A percentile compares a stretch with the other conserved stretches of the same genome.
These are phyloP conservation scores for Halophytophthora polymorphica DNA, from an alignment of 352 stramenopile species.

Conservation along the genomic window DNA sequence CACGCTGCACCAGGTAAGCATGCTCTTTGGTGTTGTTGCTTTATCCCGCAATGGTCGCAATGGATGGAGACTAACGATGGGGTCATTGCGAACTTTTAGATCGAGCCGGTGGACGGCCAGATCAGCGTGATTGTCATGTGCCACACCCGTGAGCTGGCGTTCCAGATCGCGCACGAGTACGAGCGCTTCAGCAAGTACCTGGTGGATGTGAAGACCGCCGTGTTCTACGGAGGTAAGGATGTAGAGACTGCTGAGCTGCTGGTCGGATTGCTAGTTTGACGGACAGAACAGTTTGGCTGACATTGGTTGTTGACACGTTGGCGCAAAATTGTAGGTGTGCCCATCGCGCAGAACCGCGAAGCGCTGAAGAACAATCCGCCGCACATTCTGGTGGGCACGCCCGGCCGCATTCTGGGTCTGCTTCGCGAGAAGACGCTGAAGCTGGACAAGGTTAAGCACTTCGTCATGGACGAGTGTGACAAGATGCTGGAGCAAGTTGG, in stretches of 20 bases:
- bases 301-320: constrained; percentile 8
- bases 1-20: constrained; percentile 96
- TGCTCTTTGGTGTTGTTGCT: neutral
- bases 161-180: constrained; percentile 99
- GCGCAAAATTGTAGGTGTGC: constrained; percentile 60
- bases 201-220: constrained; percentile 94
- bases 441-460: constrained; percentile 99
- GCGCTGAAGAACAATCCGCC: constrained; percentile 95
- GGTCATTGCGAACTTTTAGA: constrained; percentile 28
- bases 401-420: constrained; percentile 91
- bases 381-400: constrained; percentile 98
- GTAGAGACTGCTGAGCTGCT: neutral
- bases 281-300: neutral
- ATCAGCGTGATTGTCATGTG: constrained; percentile 98
- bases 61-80: neutral
- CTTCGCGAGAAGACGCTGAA: constrained; percentile 96
- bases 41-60: constrained; percentile 6
- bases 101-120: constrained; percentile 88
- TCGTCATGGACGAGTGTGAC: constrained; percentile 99
- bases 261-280: neutral
- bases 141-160: constrained; percentile 99
- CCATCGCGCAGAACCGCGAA: constrained; percentile 94
- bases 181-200: constrained; percentile 99
- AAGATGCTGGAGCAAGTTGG: constrained; percentile 97
- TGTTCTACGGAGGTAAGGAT: constrained; percentile 94